phyloP scores from a whole-genome alignment of 805 yeast genomes.

The Schwanniomyces yamadae region DNA sequence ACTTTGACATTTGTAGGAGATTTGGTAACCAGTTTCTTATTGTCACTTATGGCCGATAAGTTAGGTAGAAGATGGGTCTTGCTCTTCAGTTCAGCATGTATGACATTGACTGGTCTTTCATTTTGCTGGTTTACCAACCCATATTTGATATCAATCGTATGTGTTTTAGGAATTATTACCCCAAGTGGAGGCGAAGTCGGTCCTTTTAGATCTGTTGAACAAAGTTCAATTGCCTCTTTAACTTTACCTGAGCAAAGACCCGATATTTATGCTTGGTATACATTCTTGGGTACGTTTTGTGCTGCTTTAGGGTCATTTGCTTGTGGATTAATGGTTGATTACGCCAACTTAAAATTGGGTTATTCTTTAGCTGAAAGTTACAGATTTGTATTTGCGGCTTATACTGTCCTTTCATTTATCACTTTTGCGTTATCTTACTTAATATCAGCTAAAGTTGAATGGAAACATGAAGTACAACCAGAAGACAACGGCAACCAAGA shows the following conservation, averaged over 20 bases:
- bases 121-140: constrained; percentile 35
- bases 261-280: constrained; percentile 60
- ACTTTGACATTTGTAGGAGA: constrained; percentile 52
- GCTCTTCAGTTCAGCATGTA: constrained; percentile 37
- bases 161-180: constrained; percentile 52
- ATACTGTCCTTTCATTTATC: constrained; percentile 20
- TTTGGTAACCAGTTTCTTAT: constrained; percentile 44
- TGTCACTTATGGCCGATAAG: constrained; percentile 47
- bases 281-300: constrained; percentile 47
- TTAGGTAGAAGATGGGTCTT: constrained; percentile 46
- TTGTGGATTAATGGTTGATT: constrained; percentile 33
- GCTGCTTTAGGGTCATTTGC: constrained; percentile 46
- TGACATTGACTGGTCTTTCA: constrained; percentile 44
- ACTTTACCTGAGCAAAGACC: constrained; percentile 42
- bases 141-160: constrained; percentile 33
- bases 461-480: constrained; percentile 6
- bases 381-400: constrained; percentile 26
- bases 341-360: constrained; percentile 11
- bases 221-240: constrained; percentile 49
- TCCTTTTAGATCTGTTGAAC: constrained; percentile 58
- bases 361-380: constrained; percentile 25
- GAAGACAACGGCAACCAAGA: constrained; percentile 4
- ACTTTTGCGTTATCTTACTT: constrained; percentile 16
- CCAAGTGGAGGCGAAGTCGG: constrained; percentile 62
- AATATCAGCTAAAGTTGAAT: constrained; percentile 19